Percentiles rank a stretch among this genome's conserved stretches.
phyloP scores from a whole-genome alignment of 495 filamentous ascomycete genomes.

The Aspergillus sparsus region DNA sequence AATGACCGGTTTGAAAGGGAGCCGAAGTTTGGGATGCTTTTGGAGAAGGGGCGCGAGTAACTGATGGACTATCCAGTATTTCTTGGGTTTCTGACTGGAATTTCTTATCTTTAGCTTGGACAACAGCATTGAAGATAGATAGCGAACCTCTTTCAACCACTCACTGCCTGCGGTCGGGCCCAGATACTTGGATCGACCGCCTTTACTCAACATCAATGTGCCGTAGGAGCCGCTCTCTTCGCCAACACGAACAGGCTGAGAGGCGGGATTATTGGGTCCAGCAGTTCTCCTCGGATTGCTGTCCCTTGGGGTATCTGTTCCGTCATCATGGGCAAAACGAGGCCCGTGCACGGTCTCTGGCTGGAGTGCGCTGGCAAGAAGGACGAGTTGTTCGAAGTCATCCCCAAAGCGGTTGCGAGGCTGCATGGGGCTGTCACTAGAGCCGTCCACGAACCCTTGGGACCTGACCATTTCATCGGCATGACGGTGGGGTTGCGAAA shows the following conservation, averaged over 20 bases:
- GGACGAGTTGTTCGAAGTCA: neutral
- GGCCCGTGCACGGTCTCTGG: neutral
- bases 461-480: neutral
- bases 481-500: neutral
- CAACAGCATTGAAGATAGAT: neutral
- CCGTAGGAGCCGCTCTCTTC: neutral
- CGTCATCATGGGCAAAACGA: neutral
- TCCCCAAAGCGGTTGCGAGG: neutral
- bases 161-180: neutral
- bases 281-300: neutral
- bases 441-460: neutral
- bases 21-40: neutral
- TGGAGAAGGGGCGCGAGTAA: neutral
- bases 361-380: neutral
- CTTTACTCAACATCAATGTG: constrained; percentile 1
- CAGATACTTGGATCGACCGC: neutral
- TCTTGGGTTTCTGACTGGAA: neutral
- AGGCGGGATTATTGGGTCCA: neutral
- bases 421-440: neutral
- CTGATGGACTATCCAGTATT: neutral
- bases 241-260: neutral
- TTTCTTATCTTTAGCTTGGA: neutral
- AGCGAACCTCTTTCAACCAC: neutral
- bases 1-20: neutral
- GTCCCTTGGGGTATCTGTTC: neutral